Evolutionary conservation across 2,329 filamentous ascomycete species (phyloP).

Genomic region (Aureobasidium lini): DNA sequence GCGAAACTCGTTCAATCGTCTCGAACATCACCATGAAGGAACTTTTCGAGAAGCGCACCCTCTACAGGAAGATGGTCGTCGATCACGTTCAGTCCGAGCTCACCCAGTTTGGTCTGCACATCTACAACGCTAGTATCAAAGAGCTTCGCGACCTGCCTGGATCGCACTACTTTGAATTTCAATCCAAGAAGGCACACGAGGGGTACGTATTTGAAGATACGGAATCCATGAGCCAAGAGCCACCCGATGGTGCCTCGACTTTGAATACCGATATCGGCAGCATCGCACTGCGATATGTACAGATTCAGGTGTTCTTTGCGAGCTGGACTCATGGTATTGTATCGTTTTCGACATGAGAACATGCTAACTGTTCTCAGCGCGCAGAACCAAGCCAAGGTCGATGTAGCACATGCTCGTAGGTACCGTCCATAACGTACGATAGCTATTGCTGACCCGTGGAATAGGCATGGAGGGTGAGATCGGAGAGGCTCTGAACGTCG

Average conservation of each 20-base stretch:
- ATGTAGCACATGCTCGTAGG: conserved; percentile 48
- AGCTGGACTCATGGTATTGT: too few species aligned
- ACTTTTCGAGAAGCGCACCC: conserved; percentile 69
- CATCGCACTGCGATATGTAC: too few species aligned
- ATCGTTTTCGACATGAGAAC: too few species aligned
- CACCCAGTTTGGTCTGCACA: conserved; percentile 64
- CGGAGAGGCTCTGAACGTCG: conserved; percentile 69
- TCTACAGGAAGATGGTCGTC: conserved; percentile 64
- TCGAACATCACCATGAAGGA: conserved; percentile 91
- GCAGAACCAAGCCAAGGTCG: conserved; percentile 66
- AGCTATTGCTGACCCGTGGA: background rate
- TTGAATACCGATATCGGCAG: too few species aligned
- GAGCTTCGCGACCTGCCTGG: conserved; percentile 77
- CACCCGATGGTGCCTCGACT: too few species aligned
- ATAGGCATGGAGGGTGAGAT: conserved; percentile 55
- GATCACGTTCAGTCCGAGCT: conserved; percentile 68
- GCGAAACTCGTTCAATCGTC: conserved; percentile 75
- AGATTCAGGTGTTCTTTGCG: too few species aligned
- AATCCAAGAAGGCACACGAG: conserved; percentile 77
- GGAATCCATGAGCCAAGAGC: too few species aligned
- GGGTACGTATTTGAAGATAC: conserved; percentile 33
- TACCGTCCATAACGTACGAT: background rate
- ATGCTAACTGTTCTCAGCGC: conserved; percentile 33
- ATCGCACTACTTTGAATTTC: conserved; percentile 75
- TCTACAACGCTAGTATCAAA: conserved; percentile 71